Percentiles rank a stretch among this genome's conserved stretches.
These are phyloP conservation scores for Pyrenophora seminiperda DNA, from an alignment of 2,329 filamentous ascomycete species.

Conservation along the genomic window DNA sequence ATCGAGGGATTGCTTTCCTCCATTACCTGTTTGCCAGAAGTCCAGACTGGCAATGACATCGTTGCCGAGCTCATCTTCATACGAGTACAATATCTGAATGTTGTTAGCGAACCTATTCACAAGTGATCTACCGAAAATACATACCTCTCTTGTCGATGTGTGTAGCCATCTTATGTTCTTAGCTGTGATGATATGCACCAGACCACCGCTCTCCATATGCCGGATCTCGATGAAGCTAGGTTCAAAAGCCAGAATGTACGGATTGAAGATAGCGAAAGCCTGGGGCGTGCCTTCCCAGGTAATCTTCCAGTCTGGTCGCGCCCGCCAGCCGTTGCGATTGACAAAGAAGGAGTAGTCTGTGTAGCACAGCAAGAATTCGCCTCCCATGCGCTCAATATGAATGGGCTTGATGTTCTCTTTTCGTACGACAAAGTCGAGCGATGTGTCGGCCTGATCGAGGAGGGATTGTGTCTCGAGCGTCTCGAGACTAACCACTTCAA, in stretches of 20 bases:
- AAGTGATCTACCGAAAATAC: constrained; percentile 3
- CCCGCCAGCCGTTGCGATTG: constrained; percentile 97
- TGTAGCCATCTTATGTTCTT: constrained; percentile 98
- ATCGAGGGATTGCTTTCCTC: constrained; percentile 36
- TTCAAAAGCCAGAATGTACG: constrained; percentile 97
- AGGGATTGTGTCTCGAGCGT: constrained; percentile 98
- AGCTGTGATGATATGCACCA: constrained; percentile 93
- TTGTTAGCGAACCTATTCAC: constrained; percentile 18
- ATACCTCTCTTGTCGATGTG: constrained; percentile 93
- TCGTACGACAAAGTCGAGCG: constrained; percentile 92
- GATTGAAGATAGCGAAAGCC: constrained; percentile 91
- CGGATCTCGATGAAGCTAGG: constrained; percentile 96
- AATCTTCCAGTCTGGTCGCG: constrained; percentile 94
- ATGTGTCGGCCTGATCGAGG: constrained; percentile 96
- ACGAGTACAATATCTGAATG: constrained; percentile 88
- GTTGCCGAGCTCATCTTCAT: constrained; percentile 92
- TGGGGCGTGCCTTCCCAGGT: constrained; percentile 95
- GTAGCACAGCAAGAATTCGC: constrained; percentile 97
- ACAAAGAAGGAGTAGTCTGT: constrained; percentile 99
- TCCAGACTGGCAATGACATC: constrained; percentile 94
- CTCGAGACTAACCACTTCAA: constrained; percentile 95
- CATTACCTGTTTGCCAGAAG: constrained; percentile 71
- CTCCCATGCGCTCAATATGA: constrained; percentile 94
- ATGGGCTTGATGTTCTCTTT: constrained; percentile 94
- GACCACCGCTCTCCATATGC: constrained; percentile 87